Base-by-base conservation (phyloP, 345 rosid genomes). In the Clarkia xantiana region DNA sequence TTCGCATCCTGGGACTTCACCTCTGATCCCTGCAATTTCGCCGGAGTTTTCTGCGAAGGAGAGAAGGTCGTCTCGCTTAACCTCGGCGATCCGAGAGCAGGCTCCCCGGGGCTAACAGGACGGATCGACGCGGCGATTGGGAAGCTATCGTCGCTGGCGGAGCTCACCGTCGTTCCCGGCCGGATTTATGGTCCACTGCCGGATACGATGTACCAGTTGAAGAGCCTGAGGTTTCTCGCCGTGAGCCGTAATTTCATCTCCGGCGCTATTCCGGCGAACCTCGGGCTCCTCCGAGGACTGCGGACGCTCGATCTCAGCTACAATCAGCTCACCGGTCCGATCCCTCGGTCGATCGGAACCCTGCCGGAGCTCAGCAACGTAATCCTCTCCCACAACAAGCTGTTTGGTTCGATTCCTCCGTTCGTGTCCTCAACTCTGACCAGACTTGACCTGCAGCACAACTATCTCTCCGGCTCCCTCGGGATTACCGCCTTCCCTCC, bases 1-100 rank as follows among this genome's bases (percentile, higher is more conserved):
- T 86, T 90, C 64, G 67, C 76, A 53, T 74, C 93, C 0, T 86
- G 98, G 98, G 96, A 90, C 49, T 86, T 83, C 70, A 90, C 98
- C 18, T 70, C 94, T 15, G 98, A 90, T 40, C 98, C 98, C 7
- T 90, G 98, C 49, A 81, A 62, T 62, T 90, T 90, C 65, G 75
- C 79, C 49, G 94, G 98, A 16, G 94, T 90, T 59, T 83, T 66
- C 67, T 90, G 98, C 25, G 84, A 78, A 6, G 67, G 65, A 10
- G 80, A 90, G 44, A 65, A 65, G 59, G 98, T 86, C 0, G 58
- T 75, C 2, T 60, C 94, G 13, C 89, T 90, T 18, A 83, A 77
- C 38, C 81, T 90, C 29, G 96, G 98, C 0, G 93, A 90, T 50
- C 93, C 86, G 0, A 63, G 76, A 42, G 96, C 91, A 14, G 86